Evolutionary conservation across 176 grass and related monocot genomes (phyloP).

Genomic region (Coix lacrymajobi): DNA sequence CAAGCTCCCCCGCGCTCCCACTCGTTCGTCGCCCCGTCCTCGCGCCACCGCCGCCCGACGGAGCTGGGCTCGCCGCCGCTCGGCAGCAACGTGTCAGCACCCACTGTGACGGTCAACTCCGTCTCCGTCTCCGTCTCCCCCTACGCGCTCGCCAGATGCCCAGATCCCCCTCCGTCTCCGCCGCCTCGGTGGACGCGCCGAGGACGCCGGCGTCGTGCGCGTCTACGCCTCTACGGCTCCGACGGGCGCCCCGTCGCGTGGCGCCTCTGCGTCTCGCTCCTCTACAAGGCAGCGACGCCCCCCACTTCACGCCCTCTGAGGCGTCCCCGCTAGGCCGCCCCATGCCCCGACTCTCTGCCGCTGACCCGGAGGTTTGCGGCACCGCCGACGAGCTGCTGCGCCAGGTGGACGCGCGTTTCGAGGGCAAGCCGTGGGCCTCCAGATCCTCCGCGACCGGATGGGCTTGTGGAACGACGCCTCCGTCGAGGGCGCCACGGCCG

Average conservation of each 20-base stretch:
- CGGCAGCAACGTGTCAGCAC: neutral
- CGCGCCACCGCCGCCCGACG: constrained; percentile 31
- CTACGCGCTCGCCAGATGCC: constrained; percentile 38
- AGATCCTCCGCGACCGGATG: too few species aligned
- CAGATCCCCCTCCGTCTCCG: constrained; percentile 39
- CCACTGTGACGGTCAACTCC: neutral
- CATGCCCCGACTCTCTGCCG: constrained; percentile 58
- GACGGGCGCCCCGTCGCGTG: constrained; percentile 71
- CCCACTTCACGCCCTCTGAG: constrained; percentile 72
- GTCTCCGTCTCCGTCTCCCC: constrained; percentile 27
- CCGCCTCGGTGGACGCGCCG: constrained; percentile 4
- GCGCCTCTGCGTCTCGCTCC: constrained; percentile 70
- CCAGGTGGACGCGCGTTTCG: constrained; percentile 69
- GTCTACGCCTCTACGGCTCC: constrained; percentile 80
- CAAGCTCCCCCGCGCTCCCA: neutral
- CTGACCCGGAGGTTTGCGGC: constrained; percentile 56
- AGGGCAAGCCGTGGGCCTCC: constrained; percentile 56
- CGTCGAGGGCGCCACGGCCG: too few species aligned
- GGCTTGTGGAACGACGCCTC: too few species aligned
- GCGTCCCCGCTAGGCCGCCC: constrained; percentile 71
- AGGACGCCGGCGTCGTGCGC: constrained; percentile 39
- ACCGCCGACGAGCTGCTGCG: constrained; percentile 57
- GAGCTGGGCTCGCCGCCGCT: constrained; percentile 26
- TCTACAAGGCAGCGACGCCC: constrained; percentile 81
- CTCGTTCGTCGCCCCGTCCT: constrained; percentile 12